Evolutionary conservation across 139 green algal genomes (phyloP).

Genomic region (Raphidocelis subcapitata): DNA sequence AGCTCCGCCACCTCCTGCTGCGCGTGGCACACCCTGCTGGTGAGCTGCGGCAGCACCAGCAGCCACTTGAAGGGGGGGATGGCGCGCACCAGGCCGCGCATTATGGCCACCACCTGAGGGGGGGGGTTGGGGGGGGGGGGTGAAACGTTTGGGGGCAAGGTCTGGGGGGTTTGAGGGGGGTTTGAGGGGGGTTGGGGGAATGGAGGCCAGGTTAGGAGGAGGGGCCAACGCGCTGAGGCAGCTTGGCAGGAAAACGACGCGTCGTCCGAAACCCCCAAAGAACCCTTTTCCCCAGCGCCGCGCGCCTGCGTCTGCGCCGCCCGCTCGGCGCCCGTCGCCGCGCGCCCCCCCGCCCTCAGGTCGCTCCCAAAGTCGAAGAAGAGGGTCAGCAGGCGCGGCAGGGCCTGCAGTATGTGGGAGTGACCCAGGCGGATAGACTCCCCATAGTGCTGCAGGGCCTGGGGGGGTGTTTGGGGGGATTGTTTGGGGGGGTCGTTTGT

Average conservation of each 20-base stretch:
- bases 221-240: no score
- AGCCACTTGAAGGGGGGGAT: constrained; percentile 86
- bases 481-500: no score
- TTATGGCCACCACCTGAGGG: constrained; percentile 36
- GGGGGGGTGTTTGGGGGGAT: no score
- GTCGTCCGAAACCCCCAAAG: no score
- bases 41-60: constrained; percentile 88
- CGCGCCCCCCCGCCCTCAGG: constrained; percentile 9
- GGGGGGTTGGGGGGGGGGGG: no score
- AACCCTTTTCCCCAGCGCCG: no score
- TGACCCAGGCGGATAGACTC: constrained; percentile 59
- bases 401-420: constrained; percentile 70
- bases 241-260: no score
- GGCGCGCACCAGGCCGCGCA: constrained; percentile 38
- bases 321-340: background rate
- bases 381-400: constrained; percentile 93
- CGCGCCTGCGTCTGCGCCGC: constrained; percentile 14
- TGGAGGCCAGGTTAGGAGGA: no score
- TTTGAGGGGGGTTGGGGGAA: no score
- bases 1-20: constrained; percentile 62
- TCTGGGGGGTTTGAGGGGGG: no score
- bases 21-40: constrained; percentile 85
- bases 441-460: constrained; percentile 73
- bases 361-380: constrained; percentile 90
- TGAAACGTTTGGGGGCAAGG: no score